Percentiles rank a stretch among this genome's conserved stretches.
These are phyloP conservation scores for Physcomitrellopsis africana DNA, from an alignment of 225 moss, liverwort and hornwort species.

Conservation along the genomic window DNA sequence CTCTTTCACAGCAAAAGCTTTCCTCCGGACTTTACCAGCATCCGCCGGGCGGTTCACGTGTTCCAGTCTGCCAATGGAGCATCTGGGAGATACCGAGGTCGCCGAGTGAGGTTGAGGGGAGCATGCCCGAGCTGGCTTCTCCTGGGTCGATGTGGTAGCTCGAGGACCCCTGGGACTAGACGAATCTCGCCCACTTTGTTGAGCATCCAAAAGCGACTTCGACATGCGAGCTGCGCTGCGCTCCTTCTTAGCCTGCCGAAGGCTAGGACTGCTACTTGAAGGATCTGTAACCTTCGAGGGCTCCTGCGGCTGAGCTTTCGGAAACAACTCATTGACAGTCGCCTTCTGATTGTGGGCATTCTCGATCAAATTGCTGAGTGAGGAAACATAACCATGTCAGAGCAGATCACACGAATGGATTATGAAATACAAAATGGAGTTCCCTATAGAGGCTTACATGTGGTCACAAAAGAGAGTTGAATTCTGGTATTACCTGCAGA, in stretches of 20 bases:
- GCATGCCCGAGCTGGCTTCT: constrained; percentile 37
- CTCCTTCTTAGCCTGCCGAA: constrained; percentile 44
- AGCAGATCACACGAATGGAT: not conserved
- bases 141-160: constrained; percentile 20
- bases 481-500: constrained; percentile 33
- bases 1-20: constrained; percentile 48
- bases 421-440: no score
- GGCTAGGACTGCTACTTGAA: constrained; percentile 20
- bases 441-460: not conserved
- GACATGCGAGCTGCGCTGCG: constrained; percentile 39
- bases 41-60: constrained; percentile 26
- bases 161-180: constrained; percentile 42
- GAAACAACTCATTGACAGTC: constrained; percentile 1
- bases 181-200: constrained; percentile 43
- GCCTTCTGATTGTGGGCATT: constrained; percentile 25
- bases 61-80: constrained; percentile 25
- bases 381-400: not conserved
- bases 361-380: constrained; percentile 36
- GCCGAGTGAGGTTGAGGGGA: constrained; percentile 35
- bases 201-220: constrained; percentile 40
- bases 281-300: constrained; percentile 30
- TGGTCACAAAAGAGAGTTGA: not conserved
- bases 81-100: constrained; percentile 35
- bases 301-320: constrained; percentile 4
- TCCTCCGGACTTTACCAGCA: constrained; percentile 36